phyloP scores from a whole-genome alignment of 2,329 filamentous ascomycete genomes.

The Verticillium tricorpus region DNA sequence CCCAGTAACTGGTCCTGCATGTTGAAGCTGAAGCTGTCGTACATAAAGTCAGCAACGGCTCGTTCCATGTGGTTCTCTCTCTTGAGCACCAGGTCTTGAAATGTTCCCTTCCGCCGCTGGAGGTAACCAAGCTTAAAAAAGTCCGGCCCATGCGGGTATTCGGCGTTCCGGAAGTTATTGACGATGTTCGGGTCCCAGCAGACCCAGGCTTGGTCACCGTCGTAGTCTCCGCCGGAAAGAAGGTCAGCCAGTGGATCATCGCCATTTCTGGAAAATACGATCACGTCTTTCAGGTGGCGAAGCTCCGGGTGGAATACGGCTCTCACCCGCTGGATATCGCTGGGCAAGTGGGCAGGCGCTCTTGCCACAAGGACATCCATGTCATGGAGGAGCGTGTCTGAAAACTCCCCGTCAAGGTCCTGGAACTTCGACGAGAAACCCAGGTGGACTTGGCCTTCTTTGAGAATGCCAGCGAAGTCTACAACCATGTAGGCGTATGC shows the following conservation, averaged over 20 bases:
- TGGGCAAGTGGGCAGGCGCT: constrained; percentile 63
- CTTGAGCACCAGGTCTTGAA: constrained; percentile 35
- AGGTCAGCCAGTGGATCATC: constrained; percentile 60
- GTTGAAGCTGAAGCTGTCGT: constrained; percentile 52
- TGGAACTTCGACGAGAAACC: constrained; percentile 65
- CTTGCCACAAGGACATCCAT: constrained; percentile 63
- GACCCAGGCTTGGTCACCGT: constrained; percentile 74
- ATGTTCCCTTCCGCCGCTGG: constrained; percentile 38
- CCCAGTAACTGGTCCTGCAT: constrained; percentile 56
- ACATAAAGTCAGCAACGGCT: constrained; percentile 42
- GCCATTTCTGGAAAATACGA: constrained; percentile 69
- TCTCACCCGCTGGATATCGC: constrained; percentile 67
- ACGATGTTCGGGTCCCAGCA: constrained; percentile 69
- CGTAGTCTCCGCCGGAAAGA: constrained; percentile 76
- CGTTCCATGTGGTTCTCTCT: constrained; percentile 5
- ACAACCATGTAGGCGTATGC: constrained; percentile 63
- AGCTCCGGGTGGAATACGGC: constrained; percentile 56
- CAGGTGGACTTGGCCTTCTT: constrained; percentile 63
- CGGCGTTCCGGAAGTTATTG: constrained; percentile 59
- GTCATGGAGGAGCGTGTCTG: constrained; percentile 48
- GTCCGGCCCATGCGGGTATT: constrained; percentile 38
- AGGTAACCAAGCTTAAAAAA: constrained; percentile 46
- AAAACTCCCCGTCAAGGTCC: constrained; percentile 43
- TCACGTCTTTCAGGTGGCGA: constrained; percentile 68
- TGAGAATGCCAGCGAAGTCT: constrained; percentile 57